A percentile compares a stretch with the other conserved stretches of the same genome.
phyloP scores from a whole-genome alignment of 371 early-diverging fungal species.

The Lichtheimia corymbifera region DNA sequence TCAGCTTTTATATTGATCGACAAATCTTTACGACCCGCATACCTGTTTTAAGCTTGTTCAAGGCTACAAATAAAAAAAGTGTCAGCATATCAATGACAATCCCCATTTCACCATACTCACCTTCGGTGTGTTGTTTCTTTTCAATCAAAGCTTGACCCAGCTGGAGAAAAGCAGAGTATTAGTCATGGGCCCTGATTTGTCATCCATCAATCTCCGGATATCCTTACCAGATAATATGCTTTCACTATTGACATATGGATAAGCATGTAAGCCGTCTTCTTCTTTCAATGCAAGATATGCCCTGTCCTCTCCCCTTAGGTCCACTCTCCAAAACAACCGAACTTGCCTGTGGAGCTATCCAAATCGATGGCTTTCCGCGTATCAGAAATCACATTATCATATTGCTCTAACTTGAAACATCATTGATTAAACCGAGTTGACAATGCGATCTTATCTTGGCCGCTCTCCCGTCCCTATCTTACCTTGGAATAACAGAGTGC shows the following conservation, averaged over 20 bases:
- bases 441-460: not conserved
- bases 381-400: slow-evolving; percentile 61
- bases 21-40: not conserved
- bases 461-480: not conserved
- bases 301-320: not conserved
- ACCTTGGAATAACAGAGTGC: slow-evolving; percentile 76
- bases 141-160: slow-evolving; percentile 63
- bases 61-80: slow-evolving; percentile 28
- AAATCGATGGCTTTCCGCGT: slow-evolving; percentile 75
- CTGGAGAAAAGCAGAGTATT: slow-evolving; percentile 14
- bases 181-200: slow-evolving; percentile 10
- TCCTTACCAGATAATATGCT: slow-evolving; percentile 65
- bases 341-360: slow-evolving; percentile 57
- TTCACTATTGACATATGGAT: slow-evolving; percentile 47
- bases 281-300: not conserved
- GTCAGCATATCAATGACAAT: not conserved
- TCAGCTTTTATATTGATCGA: not conserved
- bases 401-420: slow-evolving; percentile 51
- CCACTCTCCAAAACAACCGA: not conserved
- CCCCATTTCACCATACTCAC: slow-evolving; percentile 16
- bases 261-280: not conserved
- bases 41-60: slow-evolving; percentile 59
- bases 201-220: not conserved
- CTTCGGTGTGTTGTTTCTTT: slow-evolving; percentile 48
- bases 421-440: not conserved